Evolutionary conservation across 768 basidiomycete genomes (phyloP), one percentile per base, ranked within the genome.

Genomic region (Leccinellum rugosiceps): DNA sequence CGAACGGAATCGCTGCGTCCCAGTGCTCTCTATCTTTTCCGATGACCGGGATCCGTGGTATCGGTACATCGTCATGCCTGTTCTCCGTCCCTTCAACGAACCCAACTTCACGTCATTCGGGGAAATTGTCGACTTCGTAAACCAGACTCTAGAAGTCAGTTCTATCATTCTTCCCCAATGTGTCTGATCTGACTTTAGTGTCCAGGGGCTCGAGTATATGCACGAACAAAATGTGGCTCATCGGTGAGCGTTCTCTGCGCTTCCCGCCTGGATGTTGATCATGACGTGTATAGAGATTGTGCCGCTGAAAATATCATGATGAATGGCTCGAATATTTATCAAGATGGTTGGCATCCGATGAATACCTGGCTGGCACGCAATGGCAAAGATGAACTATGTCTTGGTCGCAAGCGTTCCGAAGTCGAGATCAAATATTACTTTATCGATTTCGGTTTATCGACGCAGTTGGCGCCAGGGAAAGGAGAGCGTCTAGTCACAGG

Each of bases 361-460:
- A 30, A 32, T 15, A 43, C 44, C 4, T 28, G 57, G 23, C 8
- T 44, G 23, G 46, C 41, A 2, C 65, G 56, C 8, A 55, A 73
- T 30, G 61, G n/a, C n/a, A 34, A 34, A 15, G 32, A 34, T 3
- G 32, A 34, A 0, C 14, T 34, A 6, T 64, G 63, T 34, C 58
- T 68, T 17, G 52, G 11, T 9, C 68, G 52, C 52, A 68, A 63
- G 1, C 71, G 73, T 13, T 73, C 69, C 0, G 43, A 58, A 4
- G 61, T 53, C 6, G 68, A 74, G 0, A 60, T 63, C 0, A 68
- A 56, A 28, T 77, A 76, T 55, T 74, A 67, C 47, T 59, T 73
- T 19, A 74, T 75, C 28, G 75, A 75, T 56, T 75, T 78, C 34
- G 74, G 74, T 0, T 17, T 76, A 3, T 75, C 76, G 0, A 58